phyloP scores from a whole-genome alignment of 2,329 filamentous ascomycete genomes.

The Microdochium bolleyi region DNA sequence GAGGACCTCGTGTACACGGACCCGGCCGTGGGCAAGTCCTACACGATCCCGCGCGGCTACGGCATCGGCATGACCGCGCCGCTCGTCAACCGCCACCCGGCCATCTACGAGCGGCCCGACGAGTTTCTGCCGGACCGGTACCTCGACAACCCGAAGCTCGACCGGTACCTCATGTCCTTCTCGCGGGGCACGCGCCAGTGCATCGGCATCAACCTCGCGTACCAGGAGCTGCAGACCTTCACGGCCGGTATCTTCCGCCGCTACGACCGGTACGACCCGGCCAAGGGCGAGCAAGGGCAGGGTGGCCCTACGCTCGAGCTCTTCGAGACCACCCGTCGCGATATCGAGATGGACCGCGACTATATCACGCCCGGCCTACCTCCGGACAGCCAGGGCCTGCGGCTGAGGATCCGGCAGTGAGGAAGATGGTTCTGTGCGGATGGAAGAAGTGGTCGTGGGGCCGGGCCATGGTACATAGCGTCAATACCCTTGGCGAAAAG shows the following conservation, averaged over 20 bases:
- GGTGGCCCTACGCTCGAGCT: slow-evolving; percentile 15
- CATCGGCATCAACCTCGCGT: slow-evolving; percentile 16
- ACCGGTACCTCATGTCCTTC: slow-evolving; percentile 11
- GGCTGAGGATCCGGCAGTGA: slow-evolving; percentile 8
- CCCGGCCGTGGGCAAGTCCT: slow-evolving; percentile 5
- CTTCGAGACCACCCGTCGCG: slow-evolving; percentile 10
- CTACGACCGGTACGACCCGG: slow-evolving; percentile 13
- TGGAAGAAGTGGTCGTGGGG: too few relatives aligned
- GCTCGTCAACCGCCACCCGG: slow-evolving; percentile 11
- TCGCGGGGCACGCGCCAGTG: slow-evolving; percentile 14
- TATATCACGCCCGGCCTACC: slow-evolving; percentile 11
- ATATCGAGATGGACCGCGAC: slow-evolving; percentile 11
- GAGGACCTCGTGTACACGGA: slow-evolving; percentile 17
- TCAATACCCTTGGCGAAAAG: too few relatives aligned
- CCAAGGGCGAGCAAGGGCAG: slow-evolving; percentile 7
- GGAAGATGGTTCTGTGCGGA: not conserved
- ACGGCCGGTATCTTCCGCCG: slow-evolving; percentile 12
- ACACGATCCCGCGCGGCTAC: slow-evolving; percentile 10
- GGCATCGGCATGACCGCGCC: slow-evolving; percentile 12
- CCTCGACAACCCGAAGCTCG: slow-evolving; percentile 14
- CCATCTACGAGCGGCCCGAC: slow-evolving; percentile 10
- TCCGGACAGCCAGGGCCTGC: slow-evolving; percentile 12
- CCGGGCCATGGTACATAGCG: too few relatives aligned
- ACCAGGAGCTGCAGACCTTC: slow-evolving; percentile 14
- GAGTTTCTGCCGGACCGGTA: slow-evolving; percentile 15